Evolutionary conservation across 345 rosid genomes (phyloP).

Genomic region (Eucalyptus globulus): DNA sequence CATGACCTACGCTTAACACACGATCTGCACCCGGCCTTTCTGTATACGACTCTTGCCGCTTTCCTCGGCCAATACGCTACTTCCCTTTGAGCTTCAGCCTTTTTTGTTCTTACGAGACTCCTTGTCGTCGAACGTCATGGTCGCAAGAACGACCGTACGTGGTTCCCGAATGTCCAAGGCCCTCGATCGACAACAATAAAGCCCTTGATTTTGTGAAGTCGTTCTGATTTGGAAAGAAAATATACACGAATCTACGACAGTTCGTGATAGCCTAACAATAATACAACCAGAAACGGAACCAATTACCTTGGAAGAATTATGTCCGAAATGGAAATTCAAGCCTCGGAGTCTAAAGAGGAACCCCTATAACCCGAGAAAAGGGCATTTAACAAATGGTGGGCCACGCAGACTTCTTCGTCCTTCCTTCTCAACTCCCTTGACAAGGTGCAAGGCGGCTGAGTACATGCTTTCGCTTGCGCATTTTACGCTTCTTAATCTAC

Average conservation of each 20-base stretch:
- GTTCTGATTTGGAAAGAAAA: neutral
- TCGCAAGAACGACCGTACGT: neutral
- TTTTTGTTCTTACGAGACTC: neutral
- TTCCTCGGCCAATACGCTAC: neutral
- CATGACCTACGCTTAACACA: neutral
- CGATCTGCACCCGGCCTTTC: neutral
- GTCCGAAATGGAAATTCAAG: neutral
- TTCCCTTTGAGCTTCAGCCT: neutral
- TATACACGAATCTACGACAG: neutral
- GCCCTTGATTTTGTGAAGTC: neutral
- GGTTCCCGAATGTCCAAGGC: neutral
- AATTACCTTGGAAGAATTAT: neutral
- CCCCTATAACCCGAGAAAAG: neutral
- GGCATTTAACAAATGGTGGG: neutral
- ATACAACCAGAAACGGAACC: neutral
- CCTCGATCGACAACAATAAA: neutral
- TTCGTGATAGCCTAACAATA: neutral
- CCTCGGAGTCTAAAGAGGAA: neutral
- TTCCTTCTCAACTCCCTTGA: neutral
- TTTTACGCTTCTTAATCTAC: neutral
- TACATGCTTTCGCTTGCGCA: neutral
- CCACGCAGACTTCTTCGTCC: neutral
- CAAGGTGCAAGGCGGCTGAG: neutral
- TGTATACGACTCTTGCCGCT: neutral
- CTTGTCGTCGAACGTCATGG: neutral